Conservation (phyloP, 2,329 filamentous ascomycete species). For the Calonectria multiphialidica region DNA sequence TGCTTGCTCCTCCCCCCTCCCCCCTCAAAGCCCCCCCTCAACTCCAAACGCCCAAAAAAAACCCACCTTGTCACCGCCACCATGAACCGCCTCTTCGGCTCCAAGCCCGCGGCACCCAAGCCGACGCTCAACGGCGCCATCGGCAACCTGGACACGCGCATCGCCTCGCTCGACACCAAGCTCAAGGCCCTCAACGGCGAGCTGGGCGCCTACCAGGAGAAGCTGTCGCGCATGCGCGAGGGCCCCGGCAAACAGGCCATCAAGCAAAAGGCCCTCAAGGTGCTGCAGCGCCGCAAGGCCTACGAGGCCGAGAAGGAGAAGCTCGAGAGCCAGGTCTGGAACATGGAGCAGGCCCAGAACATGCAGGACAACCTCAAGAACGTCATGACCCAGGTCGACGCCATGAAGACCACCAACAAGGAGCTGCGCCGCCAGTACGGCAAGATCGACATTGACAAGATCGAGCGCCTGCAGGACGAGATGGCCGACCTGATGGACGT, state of each 20-base stretch:
- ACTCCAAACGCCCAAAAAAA: no score
- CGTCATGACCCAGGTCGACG: slow-evolving; percentile 97
- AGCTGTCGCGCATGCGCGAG: slow-evolving; percentile 92
- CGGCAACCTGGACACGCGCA: slow-evolving; percentile 83
- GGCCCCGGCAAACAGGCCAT: slow-evolving; percentile 93
- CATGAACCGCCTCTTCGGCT: slow-evolving; percentile 98
- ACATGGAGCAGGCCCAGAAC: slow-evolving; percentile 98
- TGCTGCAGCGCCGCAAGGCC: slow-evolving; percentile 92
- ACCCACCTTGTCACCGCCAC: slow-evolving; percentile 42
- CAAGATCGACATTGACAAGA: slow-evolving; percentile 97
- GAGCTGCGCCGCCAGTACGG: slow-evolving; percentile 93
- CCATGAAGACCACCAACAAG: slow-evolving; percentile 97
- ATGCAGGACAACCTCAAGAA: slow-evolving; percentile 99
- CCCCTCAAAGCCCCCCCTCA: not conserved
- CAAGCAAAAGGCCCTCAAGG: slow-evolving; percentile 93
- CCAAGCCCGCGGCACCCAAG: slow-evolving; percentile 88
- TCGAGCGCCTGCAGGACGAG: slow-evolving; percentile 97
- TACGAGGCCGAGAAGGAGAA: slow-evolving; percentile 96
- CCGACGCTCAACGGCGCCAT: slow-evolving; percentile 89
- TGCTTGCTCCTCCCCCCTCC: not conserved
- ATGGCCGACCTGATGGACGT: slow-evolving; percentile 99
- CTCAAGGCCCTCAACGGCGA: slow-evolving; percentile 93
- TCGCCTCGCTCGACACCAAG: slow-evolving; percentile 93
- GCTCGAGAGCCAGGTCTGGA: slow-evolving; percentile 94
- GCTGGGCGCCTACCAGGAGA: slow-evolving; percentile 87